phyloP scores from a whole-genome alignment of 2,329 filamentous ascomycete species.

The Nothophaeocryptopus gaeumannii region DNA sequence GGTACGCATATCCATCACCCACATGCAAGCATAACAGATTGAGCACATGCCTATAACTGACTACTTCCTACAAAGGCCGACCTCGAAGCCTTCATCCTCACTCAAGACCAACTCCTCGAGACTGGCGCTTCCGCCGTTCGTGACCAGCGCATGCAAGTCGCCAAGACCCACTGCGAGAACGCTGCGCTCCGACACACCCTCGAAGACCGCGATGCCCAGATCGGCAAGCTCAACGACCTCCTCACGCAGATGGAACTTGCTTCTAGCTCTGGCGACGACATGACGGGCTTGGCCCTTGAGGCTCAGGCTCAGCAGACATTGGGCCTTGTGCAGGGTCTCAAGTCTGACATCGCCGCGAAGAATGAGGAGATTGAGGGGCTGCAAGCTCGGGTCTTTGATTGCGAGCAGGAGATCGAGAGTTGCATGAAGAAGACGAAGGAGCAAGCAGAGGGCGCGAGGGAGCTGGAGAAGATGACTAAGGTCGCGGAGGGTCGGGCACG shows the following conservation, averaged over 20 bases:
- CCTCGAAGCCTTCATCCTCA: neutral
- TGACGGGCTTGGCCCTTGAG: slow-evolving; percentile 14
- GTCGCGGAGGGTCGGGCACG: neutral
- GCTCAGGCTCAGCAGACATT: slow-evolving; percentile 17
- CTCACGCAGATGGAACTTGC: slow-evolving; percentile 3
- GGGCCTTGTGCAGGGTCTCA: slow-evolving; percentile 15
- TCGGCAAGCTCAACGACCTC: slow-evolving; percentile 1
- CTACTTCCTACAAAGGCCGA: neutral
- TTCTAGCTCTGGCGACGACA: slow-evolving; percentile 4
- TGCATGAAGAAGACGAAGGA: slow-evolving; percentile 1
- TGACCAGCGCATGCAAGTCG: slow-evolving; percentile 10
- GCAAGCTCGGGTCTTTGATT: neutral
- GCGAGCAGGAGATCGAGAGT: neutral
- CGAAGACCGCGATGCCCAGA: slow-evolving; percentile 2
- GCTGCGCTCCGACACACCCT: neutral
- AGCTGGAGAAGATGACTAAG: neutral
- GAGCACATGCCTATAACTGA: too few species aligned
- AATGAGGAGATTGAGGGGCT: slow-evolving; percentile 6
- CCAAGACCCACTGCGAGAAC: neutral
- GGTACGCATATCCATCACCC: neutral
- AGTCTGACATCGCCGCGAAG: slow-evolving; percentile 13
- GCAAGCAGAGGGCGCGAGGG: slow-evolving; percentile 3
- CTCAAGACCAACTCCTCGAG: slow-evolving; percentile 6
- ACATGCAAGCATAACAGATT: too few species aligned
- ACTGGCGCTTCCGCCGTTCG: slow-evolving; percentile 7